phyloP scores from a whole-genome alignment of 768 basidiomycete genomes.

The Suillus plorans region DNA sequence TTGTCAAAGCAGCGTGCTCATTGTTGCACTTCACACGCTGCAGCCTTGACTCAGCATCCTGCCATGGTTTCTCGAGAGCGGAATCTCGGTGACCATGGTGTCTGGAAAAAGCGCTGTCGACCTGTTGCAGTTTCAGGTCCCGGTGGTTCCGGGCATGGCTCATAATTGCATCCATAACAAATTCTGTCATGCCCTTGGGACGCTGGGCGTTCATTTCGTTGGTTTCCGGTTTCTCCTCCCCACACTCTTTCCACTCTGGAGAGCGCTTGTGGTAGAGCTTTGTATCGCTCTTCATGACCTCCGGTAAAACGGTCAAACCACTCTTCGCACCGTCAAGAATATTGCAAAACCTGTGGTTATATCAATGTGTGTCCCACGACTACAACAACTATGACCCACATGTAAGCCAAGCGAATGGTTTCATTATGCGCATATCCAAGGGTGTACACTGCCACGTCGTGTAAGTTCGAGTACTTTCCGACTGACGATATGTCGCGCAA shows the following conservation, averaged over 20 bases:
- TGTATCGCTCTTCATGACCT: slow-evolving; percentile 32
- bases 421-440: slow-evolving; percentile 49
- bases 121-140: slow-evolving; percentile 5
- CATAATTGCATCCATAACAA: slow-evolving; percentile 33
- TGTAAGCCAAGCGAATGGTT: slow-evolving; percentile 56
- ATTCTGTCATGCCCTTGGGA: slow-evolving; percentile 10
- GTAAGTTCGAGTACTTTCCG: slow-evolving; percentile 55
- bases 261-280: slow-evolving; percentile 21
- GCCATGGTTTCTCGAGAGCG: slow-evolving; percentile 38
- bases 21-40: slow-evolving; percentile 11
- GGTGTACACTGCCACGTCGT: slow-evolving; percentile 54
- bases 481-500: slow-evolving; percentile 46
- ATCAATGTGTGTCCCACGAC: not conserved
- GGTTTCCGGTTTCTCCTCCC: not conserved
- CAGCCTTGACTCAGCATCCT: slow-evolving; percentile 28
- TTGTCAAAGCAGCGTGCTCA: slow-evolving; percentile 14
- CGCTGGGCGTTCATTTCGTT: slow-evolving; percentile 14
- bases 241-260: slow-evolving; percentile 28
- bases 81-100: not conserved
- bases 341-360: slow-evolving; percentile 44
- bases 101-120: slow-evolving; percentile 2
- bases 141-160: slow-evolving; percentile 7
- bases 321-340: slow-evolving; percentile 64
- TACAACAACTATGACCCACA: slow-evolving; percentile 34
- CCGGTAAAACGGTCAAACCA: slow-evolving; percentile 44